Evolutionary conservation across 2,329 filamentous ascomycete species (phyloP), one percentile per base, ranked within the genome.

Genomic region (Calonectria montana): DNA sequence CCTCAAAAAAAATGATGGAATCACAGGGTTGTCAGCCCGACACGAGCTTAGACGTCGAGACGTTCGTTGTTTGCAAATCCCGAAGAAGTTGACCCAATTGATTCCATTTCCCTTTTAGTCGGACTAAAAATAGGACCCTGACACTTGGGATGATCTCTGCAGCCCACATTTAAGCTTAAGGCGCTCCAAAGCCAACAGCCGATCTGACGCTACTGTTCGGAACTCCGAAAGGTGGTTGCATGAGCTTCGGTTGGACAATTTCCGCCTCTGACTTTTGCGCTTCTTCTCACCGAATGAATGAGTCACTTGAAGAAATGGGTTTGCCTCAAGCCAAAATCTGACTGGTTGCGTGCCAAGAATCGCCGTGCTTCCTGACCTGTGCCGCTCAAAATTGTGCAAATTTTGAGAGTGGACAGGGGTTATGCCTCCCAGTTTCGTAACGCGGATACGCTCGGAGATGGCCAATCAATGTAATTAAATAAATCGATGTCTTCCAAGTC

Each of bases 301-400:
- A 39, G 31, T 39, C 53, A 59, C 43, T 25, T 2, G 6, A 25
- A 39, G 8, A 7, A 15, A 12, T 7, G 31, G 21, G 13, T 25
- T 18, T 21, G 3, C 31, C n/a, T 31, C n/a, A 18, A 18, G 10
- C 10, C 53, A 8, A 59, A 37, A 21, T 39, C 13, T 23, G 31
- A 18, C 53, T 27, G n/a, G 6, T 37, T 13, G 13, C 53, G 37
- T 10, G 53, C 53, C 53, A 59, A 59, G 53, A 39, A 16, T 39
- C 12, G 4, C 4, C 6, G 3, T 59, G 53, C 3, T 7, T 29
- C 16, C 8, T 12, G 31, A n/a, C 21, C 53, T 27, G 53, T 59
- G 53, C 53, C 53, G 53, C 53, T 23, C 18, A 59, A 47, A 59
- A 59, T 15, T 59, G 53, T 59, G 53, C 53, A 59, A 59, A 25